A percentile compares a stretch with the other conserved stretches of the same genome.
Evolutionary conservation across 768 basidiomycete species (phyloP).

Genomic region (Russula vinacea): DNA sequence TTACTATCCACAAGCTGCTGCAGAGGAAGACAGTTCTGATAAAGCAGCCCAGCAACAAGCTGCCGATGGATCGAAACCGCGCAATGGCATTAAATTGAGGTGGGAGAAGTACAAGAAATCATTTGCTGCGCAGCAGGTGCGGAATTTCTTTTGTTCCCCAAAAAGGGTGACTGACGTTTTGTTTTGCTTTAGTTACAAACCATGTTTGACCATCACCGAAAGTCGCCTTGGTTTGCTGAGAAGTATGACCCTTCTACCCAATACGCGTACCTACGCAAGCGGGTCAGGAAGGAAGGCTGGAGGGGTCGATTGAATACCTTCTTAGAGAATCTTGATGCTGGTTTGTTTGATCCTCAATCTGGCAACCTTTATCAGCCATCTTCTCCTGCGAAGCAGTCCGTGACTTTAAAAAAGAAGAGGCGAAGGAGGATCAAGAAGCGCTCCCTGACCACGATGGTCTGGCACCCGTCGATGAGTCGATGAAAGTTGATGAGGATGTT

Average conservation of each 20-base stretch:
- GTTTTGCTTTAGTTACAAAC: constrained; percentile 67
- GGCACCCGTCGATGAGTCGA: constrained; percentile 50
- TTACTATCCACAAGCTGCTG: constrained; percentile 68
- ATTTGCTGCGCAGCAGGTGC: constrained; percentile 85
- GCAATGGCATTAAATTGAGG: constrained; percentile 74
- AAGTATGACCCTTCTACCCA: constrained; percentile 84
- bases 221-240: constrained; percentile 96
- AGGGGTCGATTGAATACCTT: constrained; percentile 69
- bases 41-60: constrained; percentile 83
- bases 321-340: constrained; percentile 74
- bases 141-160: constrained; percentile 9
- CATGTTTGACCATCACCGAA: constrained; percentile 92
- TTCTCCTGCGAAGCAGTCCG: constrained; percentile 52
- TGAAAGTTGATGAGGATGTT: constrained; percentile 78
- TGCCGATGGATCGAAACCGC: constrained; percentile 76
- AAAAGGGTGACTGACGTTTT: constrained; percentile 14
- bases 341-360: constrained; percentile 79
- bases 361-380: constrained; percentile 53
- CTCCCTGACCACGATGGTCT: constrained; percentile 32
- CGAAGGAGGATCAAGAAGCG: constrained; percentile 38
- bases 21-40: constrained; percentile 79
- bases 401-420: constrained; percentile 44
- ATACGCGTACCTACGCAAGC: constrained; percentile 63
- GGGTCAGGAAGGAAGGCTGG: constrained; percentile 85
- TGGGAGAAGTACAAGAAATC: constrained; percentile 97